Percentiles rank a stretch among this genome's conserved stretches.
Conservation (phyloP, 1,139 yeast species). For the Yamadazyma atlantica region DNA sequence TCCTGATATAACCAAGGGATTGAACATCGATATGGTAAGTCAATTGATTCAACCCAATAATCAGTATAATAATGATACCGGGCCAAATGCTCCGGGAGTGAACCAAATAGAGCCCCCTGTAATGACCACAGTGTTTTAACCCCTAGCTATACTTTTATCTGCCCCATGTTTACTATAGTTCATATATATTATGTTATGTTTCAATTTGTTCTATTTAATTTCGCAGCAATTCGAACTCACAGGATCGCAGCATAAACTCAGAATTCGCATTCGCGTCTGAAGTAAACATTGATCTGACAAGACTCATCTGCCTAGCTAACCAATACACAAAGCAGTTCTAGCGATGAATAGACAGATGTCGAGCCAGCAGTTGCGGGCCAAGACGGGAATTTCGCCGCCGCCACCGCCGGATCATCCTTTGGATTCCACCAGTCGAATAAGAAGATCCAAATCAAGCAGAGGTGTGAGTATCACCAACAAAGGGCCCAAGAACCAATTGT, state of each 20-base stretch:
- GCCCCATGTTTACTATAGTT: no score
- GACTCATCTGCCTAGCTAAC: no score
- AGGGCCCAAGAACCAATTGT: not conserved
- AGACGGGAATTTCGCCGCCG: constrained; percentile 13
- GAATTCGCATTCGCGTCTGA: no score
- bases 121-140: constrained; percentile 12
- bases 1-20: constrained; percentile 15
- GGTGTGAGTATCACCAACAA: not conserved
- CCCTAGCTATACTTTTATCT: no score
- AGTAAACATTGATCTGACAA: no score
- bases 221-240: no score
- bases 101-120: no score
- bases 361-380: constrained; percentile 8
- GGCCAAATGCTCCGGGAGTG: constrained; percentile 38
- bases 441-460: constrained; percentile 7
- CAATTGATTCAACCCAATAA: constrained; percentile 55
- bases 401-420: constrained; percentile 4
- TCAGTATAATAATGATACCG: constrained; percentile 65
- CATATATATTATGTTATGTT: no score
- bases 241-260: no score
- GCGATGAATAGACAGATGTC: constrained; percentile 6
- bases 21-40: constrained; percentile 18
- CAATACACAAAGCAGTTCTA: not conserved
- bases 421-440: constrained; percentile 1
- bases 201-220: no score